Evolutionary conservation across 2,329 filamentous ascomycete genomes (phyloP).

Genomic region (Monilinia fructicola): DNA sequence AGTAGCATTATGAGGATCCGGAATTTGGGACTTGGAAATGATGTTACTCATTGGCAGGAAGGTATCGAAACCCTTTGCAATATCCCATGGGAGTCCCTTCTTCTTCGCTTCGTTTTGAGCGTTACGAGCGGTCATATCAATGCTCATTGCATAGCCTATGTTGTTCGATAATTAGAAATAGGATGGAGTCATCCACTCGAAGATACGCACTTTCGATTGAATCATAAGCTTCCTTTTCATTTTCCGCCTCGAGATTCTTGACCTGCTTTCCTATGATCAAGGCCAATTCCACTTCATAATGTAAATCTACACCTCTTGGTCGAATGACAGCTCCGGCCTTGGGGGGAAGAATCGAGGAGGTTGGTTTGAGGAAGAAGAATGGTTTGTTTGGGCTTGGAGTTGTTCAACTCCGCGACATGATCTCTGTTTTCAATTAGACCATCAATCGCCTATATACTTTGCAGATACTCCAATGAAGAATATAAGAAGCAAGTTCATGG

Average conservation of each 20-base stretch:
- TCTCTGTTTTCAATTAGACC: constrained; percentile 55
- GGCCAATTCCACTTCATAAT: constrained; percentile 94
- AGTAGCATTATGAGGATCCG: constrained; percentile 84
- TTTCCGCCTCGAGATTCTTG: constrained; percentile 71
- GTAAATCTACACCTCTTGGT: constrained; percentile 79
- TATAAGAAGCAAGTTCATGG: constrained; percentile 4
- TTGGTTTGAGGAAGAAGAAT: constrained; percentile 98
- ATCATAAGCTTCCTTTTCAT: constrained; percentile 73
- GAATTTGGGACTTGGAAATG: constrained; percentile 76
- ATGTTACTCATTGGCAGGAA: constrained; percentile 84
- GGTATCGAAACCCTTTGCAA: constrained; percentile 96
- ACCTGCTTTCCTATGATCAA: constrained; percentile 82
- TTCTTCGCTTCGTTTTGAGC: constrained; percentile 95
- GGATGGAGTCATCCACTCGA: neutral
- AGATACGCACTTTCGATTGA: constrained; percentile 68
- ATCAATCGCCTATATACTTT: neutral
- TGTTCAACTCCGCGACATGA: constrained; percentile 91
- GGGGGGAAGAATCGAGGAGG: constrained; percentile 80
- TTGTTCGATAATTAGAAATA: constrained; percentile 25
- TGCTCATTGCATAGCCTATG: constrained; percentile 80
- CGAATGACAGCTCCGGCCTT: constrained; percentile 76
- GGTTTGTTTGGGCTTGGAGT: constrained; percentile 83
- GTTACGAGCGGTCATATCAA: constrained; percentile 97
- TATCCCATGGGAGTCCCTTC: constrained; percentile 93
- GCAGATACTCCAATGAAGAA: constrained; percentile 16